Evolutionary conservation across 2,329 filamentous ascomycete genomes (phyloP), one percentile per base, ranked within the genome.

Genomic region (Claviceps pazoutovae): DNA sequence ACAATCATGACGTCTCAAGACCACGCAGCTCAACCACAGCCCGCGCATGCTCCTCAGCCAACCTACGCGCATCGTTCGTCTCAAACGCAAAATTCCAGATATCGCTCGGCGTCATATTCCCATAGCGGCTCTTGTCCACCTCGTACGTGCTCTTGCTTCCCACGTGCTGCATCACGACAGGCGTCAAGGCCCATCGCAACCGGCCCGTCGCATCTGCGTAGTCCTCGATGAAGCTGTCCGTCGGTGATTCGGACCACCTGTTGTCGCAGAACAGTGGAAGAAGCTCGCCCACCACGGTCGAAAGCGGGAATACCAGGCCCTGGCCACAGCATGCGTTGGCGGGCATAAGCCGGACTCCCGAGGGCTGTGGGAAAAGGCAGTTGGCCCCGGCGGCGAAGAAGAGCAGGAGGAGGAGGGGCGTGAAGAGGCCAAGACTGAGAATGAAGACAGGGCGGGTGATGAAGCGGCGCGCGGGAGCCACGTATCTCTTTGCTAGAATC

Each of bases 1-100:
- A 30, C 9, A 34, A 3, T 34, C 9, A 34, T 34, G 9, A 34
- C 3, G 0, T 34, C 9, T 34, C 30, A 34, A 34, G 30, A 11
- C 0, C 30, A 9, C 4, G 30, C 9, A 34, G 30, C 30, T 34
- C 30, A 9, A 8, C 30, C 30, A 34, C 30, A 11, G 30, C 30
- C 30, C 3, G 38, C 9, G 30, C 16, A 38, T 53, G 51, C 51
- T 53, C 51, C 17, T 50, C 44, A 1, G 51, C 51, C 17, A 53
- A 16, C 14, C 48, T 41, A n/a, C 11, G 9, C 19, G 43, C 36
- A 11, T 50, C 50, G 34, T 54, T 50, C n/a, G 21, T 30, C 48
- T 55, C 54, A 30, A 55, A 55, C 3, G 46, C 51, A 48, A 49
- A 53, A 17, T 51, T 55, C 51, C 54, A 55, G 3, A 55, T 53